A percentile compares a stretch with the other conserved stretches of the same genome.
phyloP scores from a whole-genome alignment of 1,139 yeast species.

The Kurtzmaniella quercitrusa region DNA sequence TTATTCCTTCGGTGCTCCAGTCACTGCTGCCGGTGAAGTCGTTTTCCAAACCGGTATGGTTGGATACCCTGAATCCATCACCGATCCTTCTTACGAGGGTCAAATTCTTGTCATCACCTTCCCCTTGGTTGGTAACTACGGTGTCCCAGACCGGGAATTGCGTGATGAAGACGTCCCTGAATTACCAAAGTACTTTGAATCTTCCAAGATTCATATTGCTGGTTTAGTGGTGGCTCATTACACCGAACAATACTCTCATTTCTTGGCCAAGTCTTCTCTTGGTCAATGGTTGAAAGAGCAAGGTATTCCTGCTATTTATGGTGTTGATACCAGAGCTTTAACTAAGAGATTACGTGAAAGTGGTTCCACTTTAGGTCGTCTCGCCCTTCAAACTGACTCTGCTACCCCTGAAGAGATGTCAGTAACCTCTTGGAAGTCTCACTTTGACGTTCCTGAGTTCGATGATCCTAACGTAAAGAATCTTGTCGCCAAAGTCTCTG shows the following conservation, averaged over 20 bases:
- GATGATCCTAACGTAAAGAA: constrained; percentile 88
- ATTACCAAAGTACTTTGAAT: constrained; percentile 90
- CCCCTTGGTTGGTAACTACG: constrained; percentile 97
- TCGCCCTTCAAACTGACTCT: constrained; percentile 54
- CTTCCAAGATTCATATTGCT: constrained; percentile 87
- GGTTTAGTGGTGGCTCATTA: constrained; percentile 97
- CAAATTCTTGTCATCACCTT: constrained; percentile 95
- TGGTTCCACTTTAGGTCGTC: constrained; percentile 92
- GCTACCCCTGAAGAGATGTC: constrained; percentile 22
- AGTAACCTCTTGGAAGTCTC: constrained; percentile 49
- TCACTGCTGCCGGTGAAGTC: constrained; percentile 90
- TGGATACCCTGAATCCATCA: constrained; percentile 97
- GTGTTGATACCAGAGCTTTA: constrained; percentile 93
- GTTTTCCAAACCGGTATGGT: constrained; percentile 99
- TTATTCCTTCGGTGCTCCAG: constrained; percentile 95
- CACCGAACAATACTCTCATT: constrained; percentile 94
- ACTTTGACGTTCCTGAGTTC: constrained; percentile 81
- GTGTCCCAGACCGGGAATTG: constrained; percentile 88
- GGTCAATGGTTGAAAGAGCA: constrained; percentile 92
- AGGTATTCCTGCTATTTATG: constrained; percentile 93
- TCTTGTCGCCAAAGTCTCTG: constrained; percentile 88
- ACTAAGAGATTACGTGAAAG: constrained; percentile 89
- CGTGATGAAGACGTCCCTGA: constrained; percentile 70
- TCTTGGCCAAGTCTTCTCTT: constrained; percentile 84
- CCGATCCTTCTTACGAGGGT: constrained; percentile 98